A percentile compares a stretch with the other conserved stretches of the same genome.
Conservation (phyloP, 2,329 filamentous ascomycete species). For the Aspergillus puulaauensis region DNA sequence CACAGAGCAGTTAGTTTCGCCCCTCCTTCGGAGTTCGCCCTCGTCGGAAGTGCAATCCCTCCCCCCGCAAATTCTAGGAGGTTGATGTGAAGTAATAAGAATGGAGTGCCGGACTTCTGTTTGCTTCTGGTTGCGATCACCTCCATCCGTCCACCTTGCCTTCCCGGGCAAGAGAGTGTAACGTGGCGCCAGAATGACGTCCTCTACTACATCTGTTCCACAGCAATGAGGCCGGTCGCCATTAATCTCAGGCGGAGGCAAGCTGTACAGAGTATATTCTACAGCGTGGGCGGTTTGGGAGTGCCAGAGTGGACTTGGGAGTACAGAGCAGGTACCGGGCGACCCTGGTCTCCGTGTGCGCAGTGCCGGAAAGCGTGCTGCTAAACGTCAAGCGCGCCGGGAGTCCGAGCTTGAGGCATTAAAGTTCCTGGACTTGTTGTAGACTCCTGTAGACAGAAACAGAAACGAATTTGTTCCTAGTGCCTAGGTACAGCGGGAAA, state of each 20-base stretch:
- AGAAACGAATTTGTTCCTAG: neutral
- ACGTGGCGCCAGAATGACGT: slow-evolving; percentile 21
- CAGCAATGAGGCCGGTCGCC: neutral
- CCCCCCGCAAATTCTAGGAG: slow-evolving; percentile 9
- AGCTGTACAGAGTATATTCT: neutral
- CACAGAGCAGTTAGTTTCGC: neutral
- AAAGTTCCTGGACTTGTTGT: neutral
- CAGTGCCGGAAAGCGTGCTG: neutral
- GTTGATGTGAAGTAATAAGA: neutral
- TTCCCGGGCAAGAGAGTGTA: slow-evolving; percentile 2
- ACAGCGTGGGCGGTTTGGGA: too few species aligned
- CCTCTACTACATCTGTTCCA: slow-evolving; percentile 12
- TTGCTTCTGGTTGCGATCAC: neutral
- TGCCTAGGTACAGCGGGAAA: neutral
- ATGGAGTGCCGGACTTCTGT: neutral
- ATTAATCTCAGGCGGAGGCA: neutral
- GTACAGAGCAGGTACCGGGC: neutral
- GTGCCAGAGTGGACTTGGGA: neutral
- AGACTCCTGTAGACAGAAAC: neutral
- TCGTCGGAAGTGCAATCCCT: neutral
- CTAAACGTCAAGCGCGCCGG: neutral
- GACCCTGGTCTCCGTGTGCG: neutral
- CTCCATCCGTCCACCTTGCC: neutral
- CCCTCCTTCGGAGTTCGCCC: neutral
- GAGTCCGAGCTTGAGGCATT: slow-evolving; percentile 6